A percentile compares a stretch with the other conserved stretches of the same genome.
phyloP scores from a whole-genome alignment of 1,139 yeast genomes.

The Hyphopichia buzzinii region DNA sequence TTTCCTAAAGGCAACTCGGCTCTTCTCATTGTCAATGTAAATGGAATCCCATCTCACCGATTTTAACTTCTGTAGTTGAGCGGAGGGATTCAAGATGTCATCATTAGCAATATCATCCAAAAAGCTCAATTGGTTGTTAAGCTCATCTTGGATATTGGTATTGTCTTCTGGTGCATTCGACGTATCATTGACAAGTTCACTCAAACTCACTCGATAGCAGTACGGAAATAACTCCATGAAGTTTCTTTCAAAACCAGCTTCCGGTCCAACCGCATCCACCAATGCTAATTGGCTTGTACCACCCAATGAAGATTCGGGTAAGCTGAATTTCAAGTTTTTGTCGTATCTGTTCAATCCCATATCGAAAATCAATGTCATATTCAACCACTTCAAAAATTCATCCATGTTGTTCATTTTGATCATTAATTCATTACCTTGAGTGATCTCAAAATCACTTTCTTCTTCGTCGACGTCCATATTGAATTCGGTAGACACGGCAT shows the following conservation, averaged over 20 bases:
- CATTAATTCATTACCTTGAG: conserved; percentile 30
- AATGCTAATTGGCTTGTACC: not conserved
- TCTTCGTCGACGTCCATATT: conserved; percentile 38
- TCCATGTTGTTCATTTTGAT: conserved; percentile 28
- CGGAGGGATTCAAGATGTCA: conserved; percentile 26
- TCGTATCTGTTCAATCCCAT: conserved; percentile 25
- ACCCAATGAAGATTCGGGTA: conserved; percentile 8
- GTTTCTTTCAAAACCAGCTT: conserved; percentile 13
- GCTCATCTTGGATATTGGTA: conserved; percentile 14
- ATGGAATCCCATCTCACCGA: conserved; percentile 39
- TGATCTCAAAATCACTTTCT: conserved; percentile 30
- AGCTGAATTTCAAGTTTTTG: conserved; percentile 12
- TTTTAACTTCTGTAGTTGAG: conserved; percentile 25
- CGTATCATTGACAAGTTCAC: conserved; percentile 30
- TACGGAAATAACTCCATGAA: conserved; percentile 31
- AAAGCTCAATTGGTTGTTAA: conserved; percentile 35
- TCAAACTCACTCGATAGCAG: conserved; percentile 30
- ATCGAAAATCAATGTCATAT: conserved; percentile 38
- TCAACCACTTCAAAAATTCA: conserved; percentile 33
- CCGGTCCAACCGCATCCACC: conserved; percentile 12
- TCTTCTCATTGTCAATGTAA: conserved; percentile 12
- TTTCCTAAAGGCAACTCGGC: conserved; percentile 19
- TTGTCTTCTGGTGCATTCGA: conserved; percentile 13
- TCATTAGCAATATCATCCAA: conserved; percentile 39
- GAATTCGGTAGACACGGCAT: conserved; percentile 20